Base-by-base conservation (phyloP, 768 basidiomycete species). In the Podaxis pistillaris region DNA sequence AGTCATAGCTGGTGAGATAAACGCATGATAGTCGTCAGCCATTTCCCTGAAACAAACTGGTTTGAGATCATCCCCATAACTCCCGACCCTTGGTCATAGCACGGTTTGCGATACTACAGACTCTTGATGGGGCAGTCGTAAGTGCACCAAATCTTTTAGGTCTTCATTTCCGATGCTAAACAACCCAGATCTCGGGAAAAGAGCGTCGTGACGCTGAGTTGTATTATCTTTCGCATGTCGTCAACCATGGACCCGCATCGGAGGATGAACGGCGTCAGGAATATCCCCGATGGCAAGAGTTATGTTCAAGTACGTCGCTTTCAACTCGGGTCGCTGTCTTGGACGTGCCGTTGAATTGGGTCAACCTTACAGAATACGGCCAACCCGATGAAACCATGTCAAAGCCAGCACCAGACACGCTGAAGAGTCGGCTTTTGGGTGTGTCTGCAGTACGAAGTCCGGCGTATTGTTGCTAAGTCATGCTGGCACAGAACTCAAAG, bases 181-280 rank as follows among this genome's bases (percentile, higher is more conserved):
- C 28, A 51, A 46, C 59, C 58, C 64, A 94, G 91, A 84, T 95
- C 50, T 83, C 88, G 8, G 65, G 71, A 8, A 86, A 81, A 65
- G 91, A 94, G 71, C 82, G 94, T 44, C 77, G 74, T n/a, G 94
- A 96, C 68, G 85, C 86, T 54, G 94, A 96, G 73, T 71, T 93
- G 26, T 91, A 91, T 70, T 96, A 94, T 74, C 79, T 94, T 54
- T 89, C 90, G 11, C 78, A 81, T 64, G 76, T 93, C 64, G 78
- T 79, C 57, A 82, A 80, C 51, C 72, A 82, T 44, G 79, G 78
- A 30, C 74, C 77, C 44, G 58, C 65, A 41, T 76, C 81, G 40
- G 76, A 82, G 19, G 81, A 79, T 47, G 76, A 75, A 44, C 80
- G 80, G 56, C 63, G 69, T 63, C 70, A 74, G 67, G 73, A 75